phyloP scores from a whole-genome alignment of 257 asterid species.

The Jasminum sambac region DNA sequence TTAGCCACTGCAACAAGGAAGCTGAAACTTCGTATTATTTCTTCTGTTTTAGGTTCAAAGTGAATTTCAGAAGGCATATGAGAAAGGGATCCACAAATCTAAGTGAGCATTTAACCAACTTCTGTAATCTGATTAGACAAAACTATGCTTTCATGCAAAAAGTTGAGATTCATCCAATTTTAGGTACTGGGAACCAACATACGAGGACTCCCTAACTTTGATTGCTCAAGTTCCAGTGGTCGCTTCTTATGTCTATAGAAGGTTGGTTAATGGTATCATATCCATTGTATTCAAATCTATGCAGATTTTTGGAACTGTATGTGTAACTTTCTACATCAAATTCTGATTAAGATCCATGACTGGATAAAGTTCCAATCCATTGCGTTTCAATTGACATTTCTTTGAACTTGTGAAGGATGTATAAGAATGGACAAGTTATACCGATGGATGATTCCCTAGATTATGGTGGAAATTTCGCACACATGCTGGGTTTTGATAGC shows the following conservation, averaged over 20 bases:
- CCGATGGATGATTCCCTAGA: slow-evolving; percentile 83
- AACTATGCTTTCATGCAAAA: slow-evolving; percentile 22
- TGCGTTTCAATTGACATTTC: slow-evolving; percentile 25
- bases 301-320: slow-evolving; percentile 3
- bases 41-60: slow-evolving; percentile 70
- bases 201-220: slow-evolving; percentile 91
- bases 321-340: not conserved
- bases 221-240: slow-evolving; percentile 93
- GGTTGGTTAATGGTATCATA: slow-evolving; percentile 49
- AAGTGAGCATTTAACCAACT: slow-evolving; percentile 55
- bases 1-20: slow-evolving; percentile 15
- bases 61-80: slow-evolving; percentile 98
- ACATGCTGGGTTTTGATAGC: slow-evolving; percentile 91
- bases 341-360: slow-evolving; percentile 2
- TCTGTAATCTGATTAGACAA: slow-evolving; percentile 10
- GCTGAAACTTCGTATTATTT: slow-evolving; percentile 31
- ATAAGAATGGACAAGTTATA: slow-evolving; percentile 76
- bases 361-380: not conserved
- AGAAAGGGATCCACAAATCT: slow-evolving; percentile 93
- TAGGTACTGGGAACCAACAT: slow-evolving; percentile 98
- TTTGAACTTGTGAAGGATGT: slow-evolving; percentile 63
- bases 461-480: slow-evolving; percentile 91
- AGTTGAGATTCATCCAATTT: slow-evolving; percentile 25
- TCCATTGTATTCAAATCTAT: slow-evolving; percentile 20
- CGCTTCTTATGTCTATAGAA: slow-evolving; percentile 91